phyloP scores from a whole-genome alignment of 441 rosid species.

The Populus trichocarpa region DNA sequence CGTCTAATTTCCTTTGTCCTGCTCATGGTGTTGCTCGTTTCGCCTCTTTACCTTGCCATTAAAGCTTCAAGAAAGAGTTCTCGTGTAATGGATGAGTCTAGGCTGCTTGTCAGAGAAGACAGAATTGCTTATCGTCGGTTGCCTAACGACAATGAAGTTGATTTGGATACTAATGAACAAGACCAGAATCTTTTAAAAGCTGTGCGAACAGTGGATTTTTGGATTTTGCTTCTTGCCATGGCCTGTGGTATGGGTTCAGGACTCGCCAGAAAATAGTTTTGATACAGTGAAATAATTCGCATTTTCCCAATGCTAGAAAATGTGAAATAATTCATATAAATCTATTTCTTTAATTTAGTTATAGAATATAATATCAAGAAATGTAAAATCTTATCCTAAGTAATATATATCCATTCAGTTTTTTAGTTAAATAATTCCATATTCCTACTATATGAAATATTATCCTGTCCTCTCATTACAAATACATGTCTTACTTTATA shows the following conservation, averaged over 20 bases:
- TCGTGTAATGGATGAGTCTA: slow-evolving; percentile 23
- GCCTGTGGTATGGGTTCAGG: slow-evolving; percentile 84
- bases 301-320: no score
- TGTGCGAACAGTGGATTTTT: slow-evolving; percentile 38
- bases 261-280: slow-evolving; percentile 34
- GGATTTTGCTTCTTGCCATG: slow-evolving; percentile 69
- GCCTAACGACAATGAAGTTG: slow-evolving; percentile 21
- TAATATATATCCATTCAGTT: no score
- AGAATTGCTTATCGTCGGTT: slow-evolving; percentile 15
- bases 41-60: slow-evolving; percentile 44
- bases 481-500: no score
- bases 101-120: background rate
- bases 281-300: no score
- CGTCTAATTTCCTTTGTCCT: slow-evolving; percentile 34
- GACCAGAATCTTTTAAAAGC: slow-evolving; percentile 52
- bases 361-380: no score
- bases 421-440: no score
- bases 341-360: no score
- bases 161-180: slow-evolving; percentile 12
- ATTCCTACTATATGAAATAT: no score
- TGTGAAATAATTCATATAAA: no score
- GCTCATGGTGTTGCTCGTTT: slow-evolving; percentile 47
- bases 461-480: no score
- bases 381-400: no score
- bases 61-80: slow-evolving; percentile 30